Conservation (phyloP, 768 basidiomycete species). For the Phlebiopsis gigantea region DNA sequence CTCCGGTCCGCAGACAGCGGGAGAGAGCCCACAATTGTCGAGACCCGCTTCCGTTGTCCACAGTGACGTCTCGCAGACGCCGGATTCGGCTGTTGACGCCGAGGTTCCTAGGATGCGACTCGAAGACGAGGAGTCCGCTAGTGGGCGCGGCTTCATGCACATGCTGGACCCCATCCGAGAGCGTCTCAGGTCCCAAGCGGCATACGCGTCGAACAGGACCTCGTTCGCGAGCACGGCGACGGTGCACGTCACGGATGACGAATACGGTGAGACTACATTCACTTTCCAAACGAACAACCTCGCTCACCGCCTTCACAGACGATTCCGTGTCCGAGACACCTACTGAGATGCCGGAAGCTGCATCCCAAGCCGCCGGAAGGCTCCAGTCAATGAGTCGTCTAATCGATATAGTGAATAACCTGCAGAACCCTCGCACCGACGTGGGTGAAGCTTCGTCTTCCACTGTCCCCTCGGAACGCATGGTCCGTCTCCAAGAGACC, state of each 20-base stretch:
- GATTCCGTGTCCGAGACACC: background rate
- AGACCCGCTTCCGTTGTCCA: background rate
- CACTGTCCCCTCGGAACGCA: background rate
- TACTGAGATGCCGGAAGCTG: background rate
- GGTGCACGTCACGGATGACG: background rate
- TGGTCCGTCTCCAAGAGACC: background rate
- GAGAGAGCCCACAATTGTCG: background rate
- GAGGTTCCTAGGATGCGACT: conserved; percentile 12
- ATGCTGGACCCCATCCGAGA: conserved; percentile 23
- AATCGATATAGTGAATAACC: background rate
- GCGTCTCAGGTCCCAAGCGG: conserved; percentile 6
- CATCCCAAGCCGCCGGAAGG: background rate
- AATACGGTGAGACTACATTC: background rate
- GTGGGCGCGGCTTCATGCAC: background rate
- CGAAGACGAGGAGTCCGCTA: background rate
- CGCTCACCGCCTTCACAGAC: background rate
- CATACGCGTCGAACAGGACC: background rate
- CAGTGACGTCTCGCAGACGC: conserved; percentile 5
- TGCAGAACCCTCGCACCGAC: background rate
- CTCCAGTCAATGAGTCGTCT: background rate
- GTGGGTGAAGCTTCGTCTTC: background rate
- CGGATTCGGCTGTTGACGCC: conserved; percentile 12
- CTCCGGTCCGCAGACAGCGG: background rate
- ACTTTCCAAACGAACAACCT: too few species aligned
- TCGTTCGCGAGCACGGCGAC: background rate